These are phyloP conservation scores for Tagetes patula DNA, from an alignment of 129 eudicot species.

Conservation along the genomic window DNA sequence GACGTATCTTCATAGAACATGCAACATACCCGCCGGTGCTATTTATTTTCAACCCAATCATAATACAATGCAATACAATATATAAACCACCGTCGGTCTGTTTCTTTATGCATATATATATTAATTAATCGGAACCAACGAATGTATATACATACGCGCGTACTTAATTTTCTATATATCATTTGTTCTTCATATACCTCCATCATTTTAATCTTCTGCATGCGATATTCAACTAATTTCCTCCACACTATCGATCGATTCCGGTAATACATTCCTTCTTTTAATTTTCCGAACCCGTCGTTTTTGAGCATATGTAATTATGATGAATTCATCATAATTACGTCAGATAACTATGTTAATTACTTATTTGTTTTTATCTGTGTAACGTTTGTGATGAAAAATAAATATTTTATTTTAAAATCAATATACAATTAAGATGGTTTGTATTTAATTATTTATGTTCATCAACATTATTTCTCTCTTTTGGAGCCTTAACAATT, in stretches of 20 bases:
- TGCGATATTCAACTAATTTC: conserved; percentile 1
- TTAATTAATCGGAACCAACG: background rate
- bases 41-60: background rate
- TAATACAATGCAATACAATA: background rate
- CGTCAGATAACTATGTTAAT: no score
- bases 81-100: conserved; percentile 5
- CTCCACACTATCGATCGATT: conserved; percentile 4
- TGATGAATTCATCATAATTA: no score
- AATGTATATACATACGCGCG: background rate
- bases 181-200: background rate
- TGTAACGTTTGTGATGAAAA: no score
- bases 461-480: no score
- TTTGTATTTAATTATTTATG: no score
- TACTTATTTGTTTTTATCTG: no score
- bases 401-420: no score
- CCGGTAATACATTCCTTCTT: conserved; percentile 24
- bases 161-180: background rate
- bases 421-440: no score
- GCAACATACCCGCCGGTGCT: conserved; percentile 8
- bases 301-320: no score
- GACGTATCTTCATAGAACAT: conserved; percentile 15
- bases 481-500: background rate
- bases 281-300: background rate
- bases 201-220: conserved; percentile 9
- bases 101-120: background rate